phyloP scores from a whole-genome alignment of 768 basidiomycete species.

The Russula virescens region DNA sequence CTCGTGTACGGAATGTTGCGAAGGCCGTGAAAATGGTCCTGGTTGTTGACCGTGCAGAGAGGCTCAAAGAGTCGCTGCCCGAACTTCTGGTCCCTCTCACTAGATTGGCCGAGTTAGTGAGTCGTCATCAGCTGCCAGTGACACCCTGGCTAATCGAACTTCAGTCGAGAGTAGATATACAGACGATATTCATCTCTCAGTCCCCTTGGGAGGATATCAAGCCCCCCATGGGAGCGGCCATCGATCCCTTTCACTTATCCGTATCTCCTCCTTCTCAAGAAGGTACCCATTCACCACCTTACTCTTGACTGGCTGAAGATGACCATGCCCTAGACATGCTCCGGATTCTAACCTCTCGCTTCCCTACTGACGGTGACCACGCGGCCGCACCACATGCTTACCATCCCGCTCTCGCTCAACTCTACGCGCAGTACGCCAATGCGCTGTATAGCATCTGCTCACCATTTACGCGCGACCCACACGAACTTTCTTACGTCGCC shows the following conservation, averaged over 20 bases:
- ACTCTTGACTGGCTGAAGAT: neutral
- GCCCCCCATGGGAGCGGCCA: slow-evolving; percentile 62
- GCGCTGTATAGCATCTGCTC: slow-evolving; percentile 56
- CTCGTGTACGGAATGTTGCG: slow-evolving; percentile 32
- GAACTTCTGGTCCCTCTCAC: slow-evolving; percentile 66
- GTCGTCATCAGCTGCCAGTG: slow-evolving; percentile 26
- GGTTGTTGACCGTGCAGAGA: slow-evolving; percentile 62
- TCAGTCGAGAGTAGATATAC: slow-evolving; percentile 55
- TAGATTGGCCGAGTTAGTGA: slow-evolving; percentile 64
- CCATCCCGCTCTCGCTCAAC: slow-evolving; percentile 47
- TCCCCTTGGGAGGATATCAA: slow-evolving; percentile 66
- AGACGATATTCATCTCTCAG: slow-evolving; percentile 57
- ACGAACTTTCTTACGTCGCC: slow-evolving; percentile 70
- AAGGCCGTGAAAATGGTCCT: slow-evolving; percentile 47
- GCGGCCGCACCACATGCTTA: slow-evolving; percentile 34
- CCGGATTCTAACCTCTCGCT: slow-evolving; percentile 38
- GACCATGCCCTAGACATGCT: slow-evolving; percentile 29
- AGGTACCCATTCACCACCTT: slow-evolving; percentile 36
- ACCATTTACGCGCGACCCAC: slow-evolving; percentile 57
- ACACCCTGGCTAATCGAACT: neutral
- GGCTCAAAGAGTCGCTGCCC: slow-evolving; percentile 53
- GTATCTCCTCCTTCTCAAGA: slow-evolving; percentile 49
- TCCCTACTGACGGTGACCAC: slow-evolving; percentile 25
- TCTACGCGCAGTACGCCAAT: slow-evolving; percentile 60
- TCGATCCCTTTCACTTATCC: slow-evolving; percentile 66